Percentiles rank a stretch among this genome's conserved stretches.
phyloP scores from a whole-genome alignment of 345 rosid genomes.

The Dipteronia dyeriana region DNA sequence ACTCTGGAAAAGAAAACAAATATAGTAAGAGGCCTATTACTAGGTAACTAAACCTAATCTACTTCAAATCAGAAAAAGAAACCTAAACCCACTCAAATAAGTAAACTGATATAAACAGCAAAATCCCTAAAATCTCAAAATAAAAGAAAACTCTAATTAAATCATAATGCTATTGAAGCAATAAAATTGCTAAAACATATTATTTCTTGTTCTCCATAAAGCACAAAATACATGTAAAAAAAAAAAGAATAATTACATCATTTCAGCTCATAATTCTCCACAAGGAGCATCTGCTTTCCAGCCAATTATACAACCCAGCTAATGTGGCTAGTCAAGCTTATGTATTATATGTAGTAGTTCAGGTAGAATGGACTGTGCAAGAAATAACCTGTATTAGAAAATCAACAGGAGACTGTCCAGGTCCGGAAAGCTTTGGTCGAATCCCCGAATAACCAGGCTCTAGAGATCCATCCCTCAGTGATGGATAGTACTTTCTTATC shows the following conservation, averaged over 20 bases:
- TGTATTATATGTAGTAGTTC: neutral
- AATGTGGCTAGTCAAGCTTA: neutral
- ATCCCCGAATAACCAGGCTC: conserved; percentile 86
- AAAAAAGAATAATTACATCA: neutral
- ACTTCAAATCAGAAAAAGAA: neutral
- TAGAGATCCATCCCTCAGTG: conserved; percentile 68
- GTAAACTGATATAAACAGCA: neutral
- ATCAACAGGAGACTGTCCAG: conserved; percentile 62
- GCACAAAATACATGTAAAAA: neutral
- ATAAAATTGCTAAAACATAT: neutral
- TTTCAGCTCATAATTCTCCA: neutral
- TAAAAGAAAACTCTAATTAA: neutral
- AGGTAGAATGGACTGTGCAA: conserved; percentile 4
- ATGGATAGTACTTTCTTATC: conserved; percentile 80
- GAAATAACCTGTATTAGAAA: conserved; percentile 74
- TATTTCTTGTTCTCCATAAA: neutral
- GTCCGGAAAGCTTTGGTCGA: conserved; percentile 82
- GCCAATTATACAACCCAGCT: neutral
- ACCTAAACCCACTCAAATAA: neutral
- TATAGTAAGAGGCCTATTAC: too few species aligned
- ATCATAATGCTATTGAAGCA: neutral
- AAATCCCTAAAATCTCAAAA: neutral
- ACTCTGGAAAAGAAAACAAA: too few species aligned
- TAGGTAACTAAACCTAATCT: neutral
- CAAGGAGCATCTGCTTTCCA: neutral